A percentile compares a stretch with the other conserved stretches of the same genome.
Evolutionary conservation across 2,329 filamentous ascomycete genomes (phyloP).

Genomic region (Beauveria sp.): DNA sequence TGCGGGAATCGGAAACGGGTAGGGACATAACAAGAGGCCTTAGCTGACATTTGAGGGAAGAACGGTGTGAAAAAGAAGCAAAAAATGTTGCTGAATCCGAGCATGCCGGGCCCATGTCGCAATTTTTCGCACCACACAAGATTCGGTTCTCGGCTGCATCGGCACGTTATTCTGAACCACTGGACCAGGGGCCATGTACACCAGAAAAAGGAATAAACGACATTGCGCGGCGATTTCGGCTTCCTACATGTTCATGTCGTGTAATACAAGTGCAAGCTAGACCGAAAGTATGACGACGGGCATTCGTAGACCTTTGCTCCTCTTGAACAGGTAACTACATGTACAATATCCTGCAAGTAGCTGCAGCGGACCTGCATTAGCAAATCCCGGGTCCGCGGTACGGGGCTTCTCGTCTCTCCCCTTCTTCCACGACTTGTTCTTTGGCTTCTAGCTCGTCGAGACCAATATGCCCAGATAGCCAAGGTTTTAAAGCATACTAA

Average conservation of each 20-base stretch:
- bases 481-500: background rate
- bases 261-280: background rate
- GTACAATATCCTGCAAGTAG: background rate
- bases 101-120: background rate
- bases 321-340: background rate
- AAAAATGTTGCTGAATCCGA: background rate
- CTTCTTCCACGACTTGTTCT: background rate
- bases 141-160: background rate
- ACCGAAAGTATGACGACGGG: background rate
- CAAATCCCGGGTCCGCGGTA: constrained; percentile 1
- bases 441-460: background rate
- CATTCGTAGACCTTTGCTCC: too few species aligned
- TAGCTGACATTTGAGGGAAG: too few species aligned
- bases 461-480: background rate
- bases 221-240: background rate
- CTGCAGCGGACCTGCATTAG: background rate
- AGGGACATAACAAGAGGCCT: too few species aligned
- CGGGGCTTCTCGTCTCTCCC: background rate
- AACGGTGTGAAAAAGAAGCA: too few species aligned
- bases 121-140: background rate
- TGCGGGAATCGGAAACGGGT: too few species aligned
- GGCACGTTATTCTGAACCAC: background rate
- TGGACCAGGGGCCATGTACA: background rate
- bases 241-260: background rate
- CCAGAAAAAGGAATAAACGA: background rate